phyloP scores from a whole-genome alignment of 306 rosid species.

The Acacia acuminata region DNA sequence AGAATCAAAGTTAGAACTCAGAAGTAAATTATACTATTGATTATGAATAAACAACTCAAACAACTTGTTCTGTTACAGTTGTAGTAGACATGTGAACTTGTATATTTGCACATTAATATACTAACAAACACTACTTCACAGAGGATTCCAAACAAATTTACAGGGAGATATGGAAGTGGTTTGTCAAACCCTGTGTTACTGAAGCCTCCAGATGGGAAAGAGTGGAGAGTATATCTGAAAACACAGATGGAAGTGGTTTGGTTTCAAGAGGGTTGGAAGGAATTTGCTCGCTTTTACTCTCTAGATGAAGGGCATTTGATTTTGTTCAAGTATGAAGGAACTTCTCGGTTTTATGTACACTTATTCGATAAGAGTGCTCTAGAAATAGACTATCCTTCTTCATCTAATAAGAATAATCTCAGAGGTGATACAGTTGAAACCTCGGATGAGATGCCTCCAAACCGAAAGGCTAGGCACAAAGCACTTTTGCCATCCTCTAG shows the following conservation, averaged over 20 bases:
- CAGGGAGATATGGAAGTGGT: neutral
- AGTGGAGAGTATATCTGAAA: constrained; percentile 26
- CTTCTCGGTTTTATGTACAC: neutral
- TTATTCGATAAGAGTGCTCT: neutral
- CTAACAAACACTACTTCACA: neutral
- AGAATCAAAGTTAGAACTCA: neutral
- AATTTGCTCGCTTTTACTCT: neutral
- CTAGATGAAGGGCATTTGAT: neutral
- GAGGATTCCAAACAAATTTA: constrained; percentile 7
- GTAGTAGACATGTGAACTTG: neutral
- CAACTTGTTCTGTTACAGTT: neutral
- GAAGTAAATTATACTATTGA: neutral
- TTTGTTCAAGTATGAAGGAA: neutral
- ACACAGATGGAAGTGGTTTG: constrained; percentile 5
- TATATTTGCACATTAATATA: neutral
- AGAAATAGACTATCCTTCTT: neutral
- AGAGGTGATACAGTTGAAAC: too few relatives aligned
- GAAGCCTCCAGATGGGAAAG: constrained; percentile 28
- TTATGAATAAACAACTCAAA: neutral
- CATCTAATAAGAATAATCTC: neutral
- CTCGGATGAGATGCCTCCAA: neutral
- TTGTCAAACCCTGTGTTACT: constrained; percentile 16
- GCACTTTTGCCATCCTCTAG: neutral
- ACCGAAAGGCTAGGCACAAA: constrained; percentile 31
- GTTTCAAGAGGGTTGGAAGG: constrained; percentile 6